Base-by-base conservation (phyloP, 2,329 filamentous ascomycete species). In the Monosporascus sp. region DNA sequence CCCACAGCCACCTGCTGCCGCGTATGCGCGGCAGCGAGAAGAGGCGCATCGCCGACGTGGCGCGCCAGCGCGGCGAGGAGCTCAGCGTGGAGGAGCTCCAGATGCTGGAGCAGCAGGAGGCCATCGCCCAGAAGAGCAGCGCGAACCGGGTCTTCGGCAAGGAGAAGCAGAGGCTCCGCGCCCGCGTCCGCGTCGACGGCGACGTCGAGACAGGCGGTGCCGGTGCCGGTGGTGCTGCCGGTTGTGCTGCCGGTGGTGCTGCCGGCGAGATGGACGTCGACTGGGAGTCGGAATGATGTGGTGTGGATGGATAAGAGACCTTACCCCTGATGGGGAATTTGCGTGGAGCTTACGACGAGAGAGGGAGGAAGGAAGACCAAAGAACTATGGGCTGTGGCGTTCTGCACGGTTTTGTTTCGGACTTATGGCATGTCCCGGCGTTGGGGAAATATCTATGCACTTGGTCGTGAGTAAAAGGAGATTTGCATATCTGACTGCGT, bases 1-100 rank as follows among this genome's bases (percentile, higher is more conserved):
- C 94, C 77, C 93, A 96, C 74, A 85, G 91, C 77, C 94, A 99
- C 75, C 80, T 99, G 71, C 82, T 99, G 65, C 90, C 90, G 62
- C 82, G 82, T 68, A 76, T 88, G 70, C 76, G 83, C 62, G 82
- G 80, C 64, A 82, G 78, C 71, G 83, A 86, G 76, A 79, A 78
- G 73, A 74, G 75, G 64, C 72, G 74, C 52, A 71, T 87, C 63
- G 81, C 81, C 62, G 3, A 46, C 2, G 50, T 64, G 48, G 62
- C 65, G 36, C 60, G 14, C 42, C 15, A 14, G 11, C 42, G 42
- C 24, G 42, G 14, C 22, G 42, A 67, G 49, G 68, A 65, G 25
- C 54, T 68, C 51, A 59, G 50, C 34, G 56, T 61, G 51, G 58
- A 66, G 52, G 65, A 72, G 58, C 71, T 71, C 62, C 65, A 68